Evolutionary conservation across 2,329 filamentous ascomycete genomes (phyloP).

Genomic region (Nothomitra cinnamomea): DNA sequence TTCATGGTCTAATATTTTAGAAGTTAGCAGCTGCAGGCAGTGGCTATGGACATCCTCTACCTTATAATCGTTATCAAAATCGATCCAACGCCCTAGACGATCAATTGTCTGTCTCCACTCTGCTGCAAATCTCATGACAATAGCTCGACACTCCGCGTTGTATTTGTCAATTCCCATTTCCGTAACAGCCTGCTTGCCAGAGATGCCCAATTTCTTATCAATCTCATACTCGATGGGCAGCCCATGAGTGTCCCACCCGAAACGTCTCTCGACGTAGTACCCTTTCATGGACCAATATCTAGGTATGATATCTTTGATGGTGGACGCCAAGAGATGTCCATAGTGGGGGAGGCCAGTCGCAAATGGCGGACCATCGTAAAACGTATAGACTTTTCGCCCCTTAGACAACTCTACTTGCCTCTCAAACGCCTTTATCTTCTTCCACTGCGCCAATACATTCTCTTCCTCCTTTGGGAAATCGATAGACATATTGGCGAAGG

Average conservation of each 20-base stretch:
- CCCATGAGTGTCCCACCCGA: slow-evolving; percentile 92
- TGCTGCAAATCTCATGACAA: slow-evolving; percentile 76
- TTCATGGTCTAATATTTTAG: slow-evolving; percentile 57
- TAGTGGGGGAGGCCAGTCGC: slow-evolving; percentile 55
- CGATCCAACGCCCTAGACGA: slow-evolving; percentile 83
- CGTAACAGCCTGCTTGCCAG: slow-evolving; percentile 71
- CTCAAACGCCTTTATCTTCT: slow-evolving; percentile 80
- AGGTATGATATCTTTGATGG: slow-evolving; percentile 94
- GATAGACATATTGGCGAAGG: slow-evolving; percentile 51
- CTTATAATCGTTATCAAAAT: slow-evolving; percentile 97
- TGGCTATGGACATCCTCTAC: slow-evolving; percentile 23
- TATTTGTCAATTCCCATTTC: slow-evolving; percentile 77
- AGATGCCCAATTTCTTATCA: slow-evolving; percentile 86
- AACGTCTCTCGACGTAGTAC: slow-evolving; percentile 76
- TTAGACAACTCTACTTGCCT: slow-evolving; percentile 75
- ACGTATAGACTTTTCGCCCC: slow-evolving; percentile 72
- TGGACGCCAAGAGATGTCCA: slow-evolving; percentile 71
- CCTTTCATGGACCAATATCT: slow-evolving; percentile 97
- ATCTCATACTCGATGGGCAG: slow-evolving; percentile 95
- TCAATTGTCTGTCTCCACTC: slow-evolving; percentile 87
- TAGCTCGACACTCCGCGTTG: slow-evolving; percentile 78
- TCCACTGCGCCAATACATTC: slow-evolving; percentile 69
- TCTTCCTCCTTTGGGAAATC: slow-evolving; percentile 89
- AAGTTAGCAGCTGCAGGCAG: slow-evolving; percentile 1
- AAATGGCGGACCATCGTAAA: slow-evolving; percentile 79